Conservation (phyloP, 768 basidiomycete species). For the Hortiboletus campestris region DNA sequence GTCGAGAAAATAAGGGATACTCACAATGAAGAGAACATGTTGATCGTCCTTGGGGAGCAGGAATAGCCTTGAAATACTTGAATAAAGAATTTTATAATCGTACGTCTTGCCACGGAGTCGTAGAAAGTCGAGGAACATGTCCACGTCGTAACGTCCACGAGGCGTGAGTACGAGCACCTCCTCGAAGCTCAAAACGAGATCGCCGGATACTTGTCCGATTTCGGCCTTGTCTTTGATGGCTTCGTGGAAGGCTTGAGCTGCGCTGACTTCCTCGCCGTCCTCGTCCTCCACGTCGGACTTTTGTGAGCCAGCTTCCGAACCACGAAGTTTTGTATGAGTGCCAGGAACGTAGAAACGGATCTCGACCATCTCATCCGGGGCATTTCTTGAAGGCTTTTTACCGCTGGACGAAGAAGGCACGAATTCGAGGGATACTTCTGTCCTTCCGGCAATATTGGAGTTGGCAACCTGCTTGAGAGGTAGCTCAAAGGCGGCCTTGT, state of each 20-base stretch:
- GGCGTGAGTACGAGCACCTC: conserved; percentile 95
- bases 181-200: conserved; percentile 91
- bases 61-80: conserved; percentile 84
- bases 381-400: conserved; percentile 43
- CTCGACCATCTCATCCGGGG: conserved; percentile 86
- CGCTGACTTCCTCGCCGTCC: conserved; percentile 78
- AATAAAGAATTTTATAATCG: conserved; percentile 95
- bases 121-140: conserved; percentile 94
- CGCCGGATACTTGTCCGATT: conserved; percentile 87
- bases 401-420: conserved; percentile 44
- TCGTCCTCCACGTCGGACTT: conserved; percentile 66
- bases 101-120: conserved; percentile 97
- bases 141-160: conserved; percentile 95
- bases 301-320: conserved; percentile 72
- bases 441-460: conserved; percentile 95
- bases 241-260: conserved; percentile 97
- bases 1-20: conserved; percentile 27
- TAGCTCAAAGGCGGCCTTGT: conserved; percentile 86
- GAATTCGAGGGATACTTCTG: conserved; percentile 99
- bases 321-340: conserved; percentile 56
- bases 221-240: conserved; percentile 95
- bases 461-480: conserved; percentile 87
- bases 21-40: conserved; percentile 91
- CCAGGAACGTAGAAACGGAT: conserved; percentile 97
- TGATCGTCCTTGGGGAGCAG: conserved; percentile 95